Conservation (phyloP, 1,284 basidiomycete species). For the Chalciporus sp. region DNA sequence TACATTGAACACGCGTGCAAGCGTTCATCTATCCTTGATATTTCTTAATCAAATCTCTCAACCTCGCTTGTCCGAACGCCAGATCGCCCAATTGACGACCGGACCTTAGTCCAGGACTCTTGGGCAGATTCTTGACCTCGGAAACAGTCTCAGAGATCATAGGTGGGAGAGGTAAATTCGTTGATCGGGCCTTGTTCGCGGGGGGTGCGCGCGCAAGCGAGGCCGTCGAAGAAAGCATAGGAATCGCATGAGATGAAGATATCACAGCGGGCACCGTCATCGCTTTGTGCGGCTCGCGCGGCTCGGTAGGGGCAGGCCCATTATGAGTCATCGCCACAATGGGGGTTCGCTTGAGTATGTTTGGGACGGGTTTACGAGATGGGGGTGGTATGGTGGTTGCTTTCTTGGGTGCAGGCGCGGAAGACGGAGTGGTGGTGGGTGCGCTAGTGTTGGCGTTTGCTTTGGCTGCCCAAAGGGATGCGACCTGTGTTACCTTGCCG, state of each 20-base stretch:
- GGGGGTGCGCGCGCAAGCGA: constrained; percentile 59
- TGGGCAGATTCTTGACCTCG: constrained; percentile 16
- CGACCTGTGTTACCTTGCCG: constrained; percentile 73
- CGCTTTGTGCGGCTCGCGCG: constrained; percentile 27
- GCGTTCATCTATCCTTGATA: constrained; percentile 53
- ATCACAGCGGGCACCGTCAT: constrained; percentile 62
- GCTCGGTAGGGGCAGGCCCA: not conserved
- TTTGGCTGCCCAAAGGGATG: constrained; percentile 70
- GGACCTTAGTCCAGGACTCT: constrained; percentile 23
- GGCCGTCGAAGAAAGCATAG: constrained; percentile 71
- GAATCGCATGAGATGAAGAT: constrained; percentile 69
- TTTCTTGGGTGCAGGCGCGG: constrained; percentile 11
- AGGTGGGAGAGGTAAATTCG: constrained; percentile 26
- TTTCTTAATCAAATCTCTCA: constrained; percentile 78
- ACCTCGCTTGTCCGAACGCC: constrained; percentile 72
- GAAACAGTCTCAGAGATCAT: constrained; percentile 39
- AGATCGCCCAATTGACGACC: constrained; percentile 43
- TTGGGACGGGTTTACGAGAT: constrained; percentile 15
- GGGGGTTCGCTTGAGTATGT: constrained; percentile 14
- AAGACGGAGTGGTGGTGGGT: not conserved
- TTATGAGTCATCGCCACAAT: not conserved
- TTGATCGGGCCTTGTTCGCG: constrained; percentile 19
- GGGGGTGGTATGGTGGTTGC: constrained; percentile 5
- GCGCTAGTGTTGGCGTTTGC: constrained; percentile 4
- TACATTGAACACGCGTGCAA: not conserved